Conservation (phyloP, 2,329 filamentous ascomycete genomes). For the Mollisiaceae sp. region DNA sequence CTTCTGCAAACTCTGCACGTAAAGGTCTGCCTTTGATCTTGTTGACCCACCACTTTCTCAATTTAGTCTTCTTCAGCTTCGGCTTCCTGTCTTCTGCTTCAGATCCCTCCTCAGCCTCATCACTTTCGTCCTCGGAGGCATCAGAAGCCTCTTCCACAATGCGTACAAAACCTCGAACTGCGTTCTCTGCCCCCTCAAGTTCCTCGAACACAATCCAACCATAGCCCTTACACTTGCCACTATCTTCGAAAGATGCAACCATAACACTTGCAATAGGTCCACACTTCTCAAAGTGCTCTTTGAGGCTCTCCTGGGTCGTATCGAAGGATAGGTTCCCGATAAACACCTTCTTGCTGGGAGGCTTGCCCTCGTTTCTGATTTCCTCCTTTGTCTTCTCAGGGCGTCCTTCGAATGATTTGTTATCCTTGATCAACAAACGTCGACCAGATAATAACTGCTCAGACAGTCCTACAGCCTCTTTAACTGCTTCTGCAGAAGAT, state of each 20-base stretch:
- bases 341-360: constrained; percentile 82
- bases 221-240: constrained; percentile 97
- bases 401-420: constrained; percentile 88
- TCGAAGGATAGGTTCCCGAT: constrained; percentile 89
- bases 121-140: constrained; percentile 36
- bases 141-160: constrained; percentile 59
- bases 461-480: constrained; percentile 82
- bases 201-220: constrained; percentile 93
- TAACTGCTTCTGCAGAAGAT: constrained; percentile 64
- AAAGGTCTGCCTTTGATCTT: constrained; percentile 78
- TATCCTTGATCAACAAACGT: constrained; percentile 89
- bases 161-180: constrained; percentile 82
- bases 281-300: constrained; percentile 82
- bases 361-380: constrained; percentile 52
- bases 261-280: constrained; percentile 83
- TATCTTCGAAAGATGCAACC: constrained; percentile 94
- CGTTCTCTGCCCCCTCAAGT: constrained; percentile 73
- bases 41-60: constrained; percentile 83
- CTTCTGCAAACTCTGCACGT: constrained; percentile 92
- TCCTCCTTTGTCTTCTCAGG: constrained; percentile 65
- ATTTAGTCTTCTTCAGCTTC: constrained; percentile 67
- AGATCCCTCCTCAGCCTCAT: constrained; percentile 41
- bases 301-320: constrained; percentile 78
- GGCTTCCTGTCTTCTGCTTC: constrained; percentile 48
- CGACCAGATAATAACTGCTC: constrained; percentile 80